A percentile compares a stretch with the other conserved stretches of the same genome.
These are phyloP conservation scores for Isoetes taiwanensis DNA, from an alignment of 75 land plant species.

Conservation along the genomic window DNA sequence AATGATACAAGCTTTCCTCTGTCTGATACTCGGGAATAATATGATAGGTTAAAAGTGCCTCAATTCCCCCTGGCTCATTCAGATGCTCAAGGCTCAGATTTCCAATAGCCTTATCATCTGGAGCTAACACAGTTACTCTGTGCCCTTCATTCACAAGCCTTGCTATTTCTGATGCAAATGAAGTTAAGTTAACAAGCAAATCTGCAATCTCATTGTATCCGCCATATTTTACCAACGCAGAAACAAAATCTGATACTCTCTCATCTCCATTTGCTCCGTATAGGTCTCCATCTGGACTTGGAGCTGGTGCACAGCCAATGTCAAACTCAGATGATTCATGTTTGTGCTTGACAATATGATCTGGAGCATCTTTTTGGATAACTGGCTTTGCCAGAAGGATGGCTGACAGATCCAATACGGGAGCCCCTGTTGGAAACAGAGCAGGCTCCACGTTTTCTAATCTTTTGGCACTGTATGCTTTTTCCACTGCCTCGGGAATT, in stretches of 20 bases:
- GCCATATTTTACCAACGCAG: neutral
- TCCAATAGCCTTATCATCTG: neutral
- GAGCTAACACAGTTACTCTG: neutral
- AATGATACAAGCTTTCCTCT: slow-evolving; percentile 1
- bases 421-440: neutral
- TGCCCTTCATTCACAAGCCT: slow-evolving; percentile 5
- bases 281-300: neutral
- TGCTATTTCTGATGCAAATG: slow-evolving; percentile 1
- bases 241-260: neutral
- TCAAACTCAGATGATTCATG: neutral
- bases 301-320: neutral
- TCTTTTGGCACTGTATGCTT: neutral
- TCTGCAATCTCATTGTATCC: slow-evolving; percentile 4
- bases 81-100: neutral
- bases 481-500: neutral
- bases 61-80: neutral
- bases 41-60: neutral
- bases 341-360: neutral
- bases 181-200: neutral
- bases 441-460: neutral
- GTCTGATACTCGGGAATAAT: slow-evolving; percentile 1
- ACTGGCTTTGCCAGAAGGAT: neutral
- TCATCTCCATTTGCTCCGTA: neutral
- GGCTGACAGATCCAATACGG: neutral
- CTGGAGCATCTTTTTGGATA: neutral